phyloP scores from a whole-genome alignment of 257 asterid species.

The Nicotiana paniculata region DNA sequence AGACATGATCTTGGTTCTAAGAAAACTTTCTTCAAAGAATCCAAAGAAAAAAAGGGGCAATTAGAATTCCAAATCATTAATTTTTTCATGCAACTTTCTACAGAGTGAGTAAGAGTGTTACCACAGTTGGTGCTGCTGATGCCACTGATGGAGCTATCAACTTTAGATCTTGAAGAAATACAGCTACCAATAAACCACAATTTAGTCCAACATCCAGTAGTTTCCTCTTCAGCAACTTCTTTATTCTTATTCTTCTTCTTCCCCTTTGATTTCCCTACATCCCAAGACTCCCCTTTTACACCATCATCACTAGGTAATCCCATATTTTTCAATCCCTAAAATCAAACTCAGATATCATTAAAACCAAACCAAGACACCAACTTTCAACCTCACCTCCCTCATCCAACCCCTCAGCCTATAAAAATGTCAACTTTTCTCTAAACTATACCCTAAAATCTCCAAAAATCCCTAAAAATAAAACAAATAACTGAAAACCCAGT shows the following conservation, averaged over 20 bases:
- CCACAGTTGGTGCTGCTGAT: conserved; percentile 71
- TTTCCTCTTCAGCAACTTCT: conserved; percentile 30
- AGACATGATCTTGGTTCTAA: not conserved
- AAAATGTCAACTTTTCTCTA: conserved; percentile 6
- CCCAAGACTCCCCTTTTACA: conserved; percentile 47
- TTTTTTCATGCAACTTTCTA: not conserved
- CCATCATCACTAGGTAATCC: conserved; percentile 37
- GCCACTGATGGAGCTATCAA: conserved; percentile 89
- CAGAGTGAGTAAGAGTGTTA: conserved; percentile 12
- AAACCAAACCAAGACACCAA: conserved; percentile 14
- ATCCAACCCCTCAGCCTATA: not conserved
- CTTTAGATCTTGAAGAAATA: conserved; percentile 96
- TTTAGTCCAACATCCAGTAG: conserved; percentile 70
- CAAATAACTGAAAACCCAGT: not conserved
- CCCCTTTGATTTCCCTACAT: conserved; percentile 38
- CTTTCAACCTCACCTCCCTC: not conserved
- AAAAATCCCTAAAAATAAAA: not conserved
- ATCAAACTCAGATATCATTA: conserved; percentile 27
- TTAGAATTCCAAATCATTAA: not conserved
- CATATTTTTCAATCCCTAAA: conserved; percentile 45
- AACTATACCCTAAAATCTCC: conserved; percentile 5
- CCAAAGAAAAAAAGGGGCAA: not conserved
- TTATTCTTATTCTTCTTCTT: conserved; percentile 26
- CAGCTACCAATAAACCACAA: conserved; percentile 73
- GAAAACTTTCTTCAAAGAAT: not conserved